Conservation (phyloP, 2,329 filamentous ascomycete genomes). For the Penicillium sclerotiorum region DNA sequence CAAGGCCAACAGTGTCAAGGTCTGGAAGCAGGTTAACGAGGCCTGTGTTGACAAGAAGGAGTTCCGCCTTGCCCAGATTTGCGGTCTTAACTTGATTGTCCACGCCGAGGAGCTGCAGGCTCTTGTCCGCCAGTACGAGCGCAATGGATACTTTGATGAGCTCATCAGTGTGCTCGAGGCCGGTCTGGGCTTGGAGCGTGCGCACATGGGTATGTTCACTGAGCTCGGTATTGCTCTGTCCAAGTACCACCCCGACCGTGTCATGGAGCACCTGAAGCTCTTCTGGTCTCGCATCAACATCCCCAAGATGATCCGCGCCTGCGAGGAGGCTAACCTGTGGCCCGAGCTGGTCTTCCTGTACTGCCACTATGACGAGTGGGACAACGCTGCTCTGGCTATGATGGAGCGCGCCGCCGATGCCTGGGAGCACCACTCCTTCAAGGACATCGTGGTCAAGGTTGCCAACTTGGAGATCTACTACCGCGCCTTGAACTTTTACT, state of each 20-base stretch:
- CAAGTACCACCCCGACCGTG: constrained; percentile 90
- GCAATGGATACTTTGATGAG: constrained; percentile 97
- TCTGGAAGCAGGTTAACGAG: constrained; percentile 98
- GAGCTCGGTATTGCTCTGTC: constrained; percentile 87
- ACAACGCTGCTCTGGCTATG: constrained; percentile 94
- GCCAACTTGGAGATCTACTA: constrained; percentile 99
- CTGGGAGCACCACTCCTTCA: constrained; percentile 99
- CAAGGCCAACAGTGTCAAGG: constrained; percentile 98
- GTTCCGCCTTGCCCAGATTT: constrained; percentile 97
- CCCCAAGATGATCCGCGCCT: constrained; percentile 91
- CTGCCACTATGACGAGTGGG: constrained; percentile 97
- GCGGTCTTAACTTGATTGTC: constrained; percentile 95
- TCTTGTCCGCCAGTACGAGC: constrained; percentile 95
- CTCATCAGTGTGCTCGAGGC: constrained; percentile 93
- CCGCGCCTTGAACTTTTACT: constrained; percentile 92
- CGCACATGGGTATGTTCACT: constrained; percentile 97
- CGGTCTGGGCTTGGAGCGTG: constrained; percentile 86
- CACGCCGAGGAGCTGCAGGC: constrained; percentile 93
- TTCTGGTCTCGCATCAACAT: constrained; percentile 99
- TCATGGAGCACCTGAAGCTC: constrained; percentile 98
- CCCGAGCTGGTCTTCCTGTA: constrained; percentile 97
- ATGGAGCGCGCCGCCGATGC: constrained; percentile 97
- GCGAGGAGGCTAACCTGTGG: constrained; percentile 94
- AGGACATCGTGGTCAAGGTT: constrained; percentile 97
- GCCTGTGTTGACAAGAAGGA: constrained; percentile 98